These are phyloP conservation scores for Pseudogymnoascus sp. DNA, from an alignment of 2,329 filamentous ascomycete species.

Conservation along the genomic window DNA sequence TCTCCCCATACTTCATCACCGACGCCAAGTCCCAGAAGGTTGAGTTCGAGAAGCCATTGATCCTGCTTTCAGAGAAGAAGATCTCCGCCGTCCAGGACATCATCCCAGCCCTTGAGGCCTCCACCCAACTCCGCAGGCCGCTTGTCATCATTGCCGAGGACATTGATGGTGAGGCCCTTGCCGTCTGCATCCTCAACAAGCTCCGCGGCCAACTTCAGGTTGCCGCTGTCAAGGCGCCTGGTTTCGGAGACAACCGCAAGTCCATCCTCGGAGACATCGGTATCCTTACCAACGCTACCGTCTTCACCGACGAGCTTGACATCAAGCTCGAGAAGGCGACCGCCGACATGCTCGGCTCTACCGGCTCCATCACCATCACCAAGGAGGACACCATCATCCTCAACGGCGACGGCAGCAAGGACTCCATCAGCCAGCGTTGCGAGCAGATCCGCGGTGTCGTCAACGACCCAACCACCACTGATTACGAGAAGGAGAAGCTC, in stretches of 20 bases:
- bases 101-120: conserved; percentile 93
- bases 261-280: conserved; percentile 95
- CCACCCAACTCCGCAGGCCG: conserved; percentile 87
- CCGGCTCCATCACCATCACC: conserved; percentile 97
- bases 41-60: conserved; percentile 98
- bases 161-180: conserved; percentile 95
- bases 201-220: conserved; percentile 98
- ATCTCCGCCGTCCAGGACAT: conserved; percentile 99
- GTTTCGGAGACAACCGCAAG: conserved; percentile 99
- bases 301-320: conserved; percentile 97
- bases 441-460: conserved; percentile 99
- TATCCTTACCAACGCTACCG: conserved; percentile 90
- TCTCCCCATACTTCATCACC: conserved; percentile 99
- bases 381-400: conserved; percentile 99
- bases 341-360: conserved; percentile 89
- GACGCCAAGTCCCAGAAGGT: conserved; percentile 98
- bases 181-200: conserved; percentile 99
- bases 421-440: conserved; percentile 85
- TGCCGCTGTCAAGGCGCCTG: conserved; percentile 95
- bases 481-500: conserved; percentile 99
- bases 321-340: conserved; percentile 99
- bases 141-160: conserved; percentile 99
- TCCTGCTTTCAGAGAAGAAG: conserved; percentile 99
- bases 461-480: conserved; percentile 83
- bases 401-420: conserved; percentile 94